phyloP scores from a whole-genome alignment of 805 yeast species.

The Hanseniaspora lachancei region DNA sequence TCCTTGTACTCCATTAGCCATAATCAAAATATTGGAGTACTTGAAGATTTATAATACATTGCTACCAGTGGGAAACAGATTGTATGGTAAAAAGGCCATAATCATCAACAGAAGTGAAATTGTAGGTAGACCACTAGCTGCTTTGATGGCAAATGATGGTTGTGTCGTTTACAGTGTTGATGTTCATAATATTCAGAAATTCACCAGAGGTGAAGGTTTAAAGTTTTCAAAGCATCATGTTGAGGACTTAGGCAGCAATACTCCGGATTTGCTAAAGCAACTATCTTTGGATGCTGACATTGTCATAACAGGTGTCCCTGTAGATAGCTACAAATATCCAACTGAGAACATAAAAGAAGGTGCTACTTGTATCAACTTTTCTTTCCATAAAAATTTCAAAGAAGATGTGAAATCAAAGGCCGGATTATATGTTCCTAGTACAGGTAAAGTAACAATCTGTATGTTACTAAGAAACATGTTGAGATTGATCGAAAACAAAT shows the following conservation, averaged over 20 bases:
- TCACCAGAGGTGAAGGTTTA: conserved; percentile 88
- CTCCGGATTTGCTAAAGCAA: conserved; percentile 38
- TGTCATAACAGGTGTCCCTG: conserved; percentile 90
- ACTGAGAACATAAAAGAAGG: conserved; percentile 69
- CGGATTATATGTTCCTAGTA: conserved; percentile 83
- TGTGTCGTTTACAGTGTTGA: conserved; percentile 92
- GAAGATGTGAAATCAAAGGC: conserved; percentile 76
- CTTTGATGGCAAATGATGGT: conserved; percentile 90
- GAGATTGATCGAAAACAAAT: conserved; percentile 58
- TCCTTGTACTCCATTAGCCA: conserved; percentile 94
- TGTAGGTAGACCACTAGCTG: conserved; percentile 95
- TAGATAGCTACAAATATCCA: conserved; percentile 72
- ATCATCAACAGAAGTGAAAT: conserved; percentile 90
- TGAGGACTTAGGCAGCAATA: conserved; percentile 36
- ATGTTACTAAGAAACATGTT: conserved; percentile 84
- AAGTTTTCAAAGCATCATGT: conserved; percentile 73
- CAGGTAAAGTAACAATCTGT: conserved; percentile 91
- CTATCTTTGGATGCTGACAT: conserved; percentile 73
- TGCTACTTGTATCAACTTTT: conserved; percentile 79
- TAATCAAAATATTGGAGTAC: conserved; percentile 84
- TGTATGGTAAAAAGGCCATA: conserved; percentile 84
- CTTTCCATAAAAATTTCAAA: conserved; percentile 76
- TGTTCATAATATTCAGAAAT: conserved; percentile 72
- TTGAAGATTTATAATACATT: conserved; percentile 74
- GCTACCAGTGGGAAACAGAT: conserved; percentile 75